Base-by-base conservation (phyloP, 257 asterid species). In the Linderniella brevidens region DNA sequence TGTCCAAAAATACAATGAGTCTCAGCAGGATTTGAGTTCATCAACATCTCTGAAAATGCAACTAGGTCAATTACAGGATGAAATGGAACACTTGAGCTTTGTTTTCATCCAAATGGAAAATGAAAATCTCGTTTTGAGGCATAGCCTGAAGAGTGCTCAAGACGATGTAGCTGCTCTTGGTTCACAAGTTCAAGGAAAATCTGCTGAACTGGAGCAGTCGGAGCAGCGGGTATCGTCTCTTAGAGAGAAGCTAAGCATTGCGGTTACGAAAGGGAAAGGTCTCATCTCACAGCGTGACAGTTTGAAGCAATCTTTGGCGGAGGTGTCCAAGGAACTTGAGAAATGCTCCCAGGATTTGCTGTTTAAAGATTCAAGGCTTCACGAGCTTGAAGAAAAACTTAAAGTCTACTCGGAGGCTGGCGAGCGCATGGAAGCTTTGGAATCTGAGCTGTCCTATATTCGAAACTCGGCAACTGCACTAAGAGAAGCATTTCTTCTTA, bases 401-500 rank as follows among this genome's bases (percentile, higher is more conserved):
- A 69, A 79, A 72, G 80, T 78, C 56, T 85, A 78, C 71, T 74
- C 87, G 16, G 96, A 85, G 72, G 96, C 96, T 56, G 93, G 88
- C 63, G 96, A 90, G 67, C 94, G 98, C 61, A 86, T 73, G 94
- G 98, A 85, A 75, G 92, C 98, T 61, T 68, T 90, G 62, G 95
- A 85, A 64, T 85, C 96, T 49, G 98, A 90, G 66, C 96, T 90
- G 53, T 86, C 96, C 2, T 90, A 90, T 58, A 90, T 90, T 65
- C 98, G 98, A 57, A 85, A 79, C 68, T 90, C 98, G 17, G 87
- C 98, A 35, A 85, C 98, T 56, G 94, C 80, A 50, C 61, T 90
- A 60, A 70, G 98, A 68, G 98, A 90, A 59, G 81, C 98, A 58
- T 90, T 90, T 78, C 87, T 85, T 73, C 96, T 90, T 25, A 90